Percentiles rank a stretch among this genome's conserved stretches.
Conservation (phyloP, 257 asterid species). For the Avicennia marina region DNA sequence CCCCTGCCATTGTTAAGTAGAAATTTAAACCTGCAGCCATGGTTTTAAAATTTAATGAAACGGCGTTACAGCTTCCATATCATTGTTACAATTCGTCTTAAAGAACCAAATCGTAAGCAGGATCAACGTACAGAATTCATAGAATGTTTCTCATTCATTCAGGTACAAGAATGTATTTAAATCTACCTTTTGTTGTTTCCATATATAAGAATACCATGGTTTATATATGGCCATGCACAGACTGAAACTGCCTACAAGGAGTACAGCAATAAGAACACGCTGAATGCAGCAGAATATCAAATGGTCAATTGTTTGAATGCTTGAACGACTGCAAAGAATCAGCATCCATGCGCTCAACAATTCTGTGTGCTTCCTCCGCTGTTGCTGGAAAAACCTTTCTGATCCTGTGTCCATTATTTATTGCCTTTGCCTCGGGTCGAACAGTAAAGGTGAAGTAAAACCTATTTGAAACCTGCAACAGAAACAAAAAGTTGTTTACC, state of each 20-base stretch:
- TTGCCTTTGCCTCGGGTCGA: conserved; percentile 79
- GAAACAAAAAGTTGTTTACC: not conserved
- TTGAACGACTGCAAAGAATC: conserved; percentile 32
- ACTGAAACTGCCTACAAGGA: no score
- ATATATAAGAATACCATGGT: no score
- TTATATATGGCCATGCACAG: no score
- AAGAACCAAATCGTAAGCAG: not conserved
- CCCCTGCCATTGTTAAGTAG: no score
- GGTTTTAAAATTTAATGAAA: not conserved
- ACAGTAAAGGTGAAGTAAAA: conserved; percentile 88
- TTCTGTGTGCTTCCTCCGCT: conserved; percentile 86
- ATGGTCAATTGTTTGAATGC: not conserved
- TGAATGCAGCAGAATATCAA: no score
- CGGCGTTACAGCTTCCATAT: not conserved
- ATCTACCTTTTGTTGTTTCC: no score
- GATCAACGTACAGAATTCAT: not conserved
- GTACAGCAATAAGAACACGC: no score
- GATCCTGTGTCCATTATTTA: conserved; percentile 55
- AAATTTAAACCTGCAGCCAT: not conserved
- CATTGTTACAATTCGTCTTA: not conserved
- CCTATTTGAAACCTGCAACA: conserved; percentile 73
- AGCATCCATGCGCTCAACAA: conserved; percentile 80
- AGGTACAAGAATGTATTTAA: not conserved
- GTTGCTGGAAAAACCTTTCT: conserved; percentile 97
- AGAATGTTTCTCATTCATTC: conserved; percentile 1